Evolutionary conservation across 1,284 basidiomycete species (phyloP).

Genomic region (Neonothopanus nambi): DNA sequence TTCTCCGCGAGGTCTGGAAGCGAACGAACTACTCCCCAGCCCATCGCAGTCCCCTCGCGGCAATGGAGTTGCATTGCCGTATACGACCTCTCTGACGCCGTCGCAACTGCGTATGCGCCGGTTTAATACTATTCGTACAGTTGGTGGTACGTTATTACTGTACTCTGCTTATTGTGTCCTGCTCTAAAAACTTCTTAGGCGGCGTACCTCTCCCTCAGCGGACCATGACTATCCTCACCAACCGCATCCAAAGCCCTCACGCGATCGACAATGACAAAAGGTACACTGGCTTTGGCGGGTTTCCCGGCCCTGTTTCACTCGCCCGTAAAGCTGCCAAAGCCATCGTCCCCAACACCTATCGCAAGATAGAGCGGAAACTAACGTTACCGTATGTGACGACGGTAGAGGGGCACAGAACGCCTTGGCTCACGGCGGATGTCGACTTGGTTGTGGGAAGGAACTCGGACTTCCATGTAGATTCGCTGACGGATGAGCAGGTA

Average conservation of each 20-base stretch:
- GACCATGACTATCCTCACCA: slow-evolving; percentile 11
- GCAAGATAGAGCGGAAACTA: slow-evolving; percentile 38
- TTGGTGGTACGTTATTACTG: background rate
- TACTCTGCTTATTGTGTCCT: background rate
- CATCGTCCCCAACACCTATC: slow-evolving; percentile 36
- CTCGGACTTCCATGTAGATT: slow-evolving; percentile 70
- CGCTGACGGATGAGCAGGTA: slow-evolving; percentile 66
- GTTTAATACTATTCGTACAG: slow-evolving; percentile 9
- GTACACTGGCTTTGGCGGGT: slow-evolving; percentile 43
- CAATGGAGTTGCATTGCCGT: slow-evolving; percentile 13
- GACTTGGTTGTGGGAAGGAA: slow-evolving; percentile 65
- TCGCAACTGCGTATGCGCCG: background rate
- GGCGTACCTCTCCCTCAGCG: slow-evolving; percentile 14
- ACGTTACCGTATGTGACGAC: slow-evolving; percentile 34
- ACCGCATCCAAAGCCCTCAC: slow-evolving; percentile 1
- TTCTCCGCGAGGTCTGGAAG: slow-evolving; percentile 38
- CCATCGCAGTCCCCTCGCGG: background rate
- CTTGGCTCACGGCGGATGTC: slow-evolving; percentile 36
- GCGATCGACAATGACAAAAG: slow-evolving; percentile 19
- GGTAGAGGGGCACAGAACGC: slow-evolving; percentile 26
- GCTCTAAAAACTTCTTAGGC: background rate
- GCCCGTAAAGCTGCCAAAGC: slow-evolving; percentile 29
- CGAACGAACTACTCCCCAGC: slow-evolving; percentile 25
- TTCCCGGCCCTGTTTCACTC: slow-evolving; percentile 44
- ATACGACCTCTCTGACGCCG: slow-evolving; percentile 12